phyloP scores from a whole-genome alignment of 208 protist species.

The Trypanosoma melophagium region DNA sequence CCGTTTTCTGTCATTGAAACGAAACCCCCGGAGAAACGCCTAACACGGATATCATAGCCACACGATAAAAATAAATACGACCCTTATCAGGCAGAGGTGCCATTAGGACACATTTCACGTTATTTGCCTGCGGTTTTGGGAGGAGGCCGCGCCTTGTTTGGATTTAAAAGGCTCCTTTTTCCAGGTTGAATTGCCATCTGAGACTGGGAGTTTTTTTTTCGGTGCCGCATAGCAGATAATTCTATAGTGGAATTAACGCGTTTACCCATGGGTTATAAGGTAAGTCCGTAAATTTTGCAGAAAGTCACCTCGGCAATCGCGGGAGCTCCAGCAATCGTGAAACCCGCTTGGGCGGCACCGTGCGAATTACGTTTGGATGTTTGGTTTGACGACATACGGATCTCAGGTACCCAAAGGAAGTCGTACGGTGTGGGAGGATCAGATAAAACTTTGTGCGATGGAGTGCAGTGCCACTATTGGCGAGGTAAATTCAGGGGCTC shows the following conservation, averaged over 20 bases:
- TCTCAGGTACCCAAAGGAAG: conserved; percentile 15
- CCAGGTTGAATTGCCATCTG: neutral
- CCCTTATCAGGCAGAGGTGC: neutral
- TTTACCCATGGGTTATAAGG: conserved; percentile 28
- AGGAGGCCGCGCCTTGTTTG: too few species aligned
- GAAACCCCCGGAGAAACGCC: neutral
- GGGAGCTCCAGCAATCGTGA: conserved; percentile 18
- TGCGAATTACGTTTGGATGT: conserved; percentile 19
- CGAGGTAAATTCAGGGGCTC: neutral
- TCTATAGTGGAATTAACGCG: conserved; percentile 22
- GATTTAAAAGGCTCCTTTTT: too few species aligned
- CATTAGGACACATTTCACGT: too few species aligned
- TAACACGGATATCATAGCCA: neutral
- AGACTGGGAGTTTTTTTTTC: neutral
- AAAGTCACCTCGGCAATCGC: conserved; percentile 21
- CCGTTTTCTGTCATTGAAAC: conserved; percentile 1
- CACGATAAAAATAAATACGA: neutral
- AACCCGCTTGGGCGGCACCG: neutral
- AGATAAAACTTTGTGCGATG: neutral
- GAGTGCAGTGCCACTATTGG: neutral
- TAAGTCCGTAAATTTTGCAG: conserved; percentile 35
- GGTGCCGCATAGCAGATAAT: conserved; percentile 2
- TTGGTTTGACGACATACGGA: conserved; percentile 35
- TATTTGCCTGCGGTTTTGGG: too few species aligned
- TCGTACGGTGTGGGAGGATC: neutral